A percentile compares a stretch with the other conserved stretches of the same genome.
These are phyloP conservation scores for Chenopodium berlandieri DNA, from an alignment of 148 eudicot species.

Conservation along the genomic window DNA sequence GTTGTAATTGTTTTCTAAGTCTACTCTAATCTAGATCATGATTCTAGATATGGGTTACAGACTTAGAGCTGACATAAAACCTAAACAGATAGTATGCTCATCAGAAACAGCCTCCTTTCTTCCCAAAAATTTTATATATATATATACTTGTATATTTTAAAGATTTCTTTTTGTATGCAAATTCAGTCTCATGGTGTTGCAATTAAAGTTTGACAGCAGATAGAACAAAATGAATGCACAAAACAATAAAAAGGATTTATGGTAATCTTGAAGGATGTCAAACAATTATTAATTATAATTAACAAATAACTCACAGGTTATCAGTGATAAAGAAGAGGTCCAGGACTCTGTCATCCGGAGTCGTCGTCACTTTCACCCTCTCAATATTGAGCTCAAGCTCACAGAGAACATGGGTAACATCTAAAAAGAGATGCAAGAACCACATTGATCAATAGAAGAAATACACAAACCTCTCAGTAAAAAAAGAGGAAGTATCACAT, in stretches of 20 bases:
- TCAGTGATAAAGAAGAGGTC: conserved; percentile 80
- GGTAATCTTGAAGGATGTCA: not conserved
- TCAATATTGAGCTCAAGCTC: conserved; percentile 73
- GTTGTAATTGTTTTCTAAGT: not conserved
- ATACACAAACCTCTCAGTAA: not conserved
- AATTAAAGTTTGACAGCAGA: not conserved
- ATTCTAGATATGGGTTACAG: not conserved
- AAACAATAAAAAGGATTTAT: not conserved
- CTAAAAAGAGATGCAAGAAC: conserved; percentile 32
- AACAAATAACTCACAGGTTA: conserved; percentile 50
- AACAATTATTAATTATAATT: not conserved
- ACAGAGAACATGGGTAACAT: conserved; percentile 69
- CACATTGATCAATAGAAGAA: conserved; percentile 1
- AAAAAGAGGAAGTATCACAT: not conserved
- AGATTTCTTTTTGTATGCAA: not conserved
- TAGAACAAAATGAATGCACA: not conserved
- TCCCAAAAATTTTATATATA: not conserved
- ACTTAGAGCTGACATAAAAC: not conserved
- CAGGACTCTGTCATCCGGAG: conserved; percentile 71
- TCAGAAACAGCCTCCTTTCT: not conserved
- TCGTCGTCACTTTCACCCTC: conserved; percentile 80
- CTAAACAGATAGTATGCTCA: not conserved
- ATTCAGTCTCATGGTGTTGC: not conserved
- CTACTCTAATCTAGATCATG: not conserved
- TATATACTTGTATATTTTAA: too few species aligned